phyloP scores from a whole-genome alignment of 176 grass and related monocot genomes.

The Alopecurus myosuroides region DNA sequence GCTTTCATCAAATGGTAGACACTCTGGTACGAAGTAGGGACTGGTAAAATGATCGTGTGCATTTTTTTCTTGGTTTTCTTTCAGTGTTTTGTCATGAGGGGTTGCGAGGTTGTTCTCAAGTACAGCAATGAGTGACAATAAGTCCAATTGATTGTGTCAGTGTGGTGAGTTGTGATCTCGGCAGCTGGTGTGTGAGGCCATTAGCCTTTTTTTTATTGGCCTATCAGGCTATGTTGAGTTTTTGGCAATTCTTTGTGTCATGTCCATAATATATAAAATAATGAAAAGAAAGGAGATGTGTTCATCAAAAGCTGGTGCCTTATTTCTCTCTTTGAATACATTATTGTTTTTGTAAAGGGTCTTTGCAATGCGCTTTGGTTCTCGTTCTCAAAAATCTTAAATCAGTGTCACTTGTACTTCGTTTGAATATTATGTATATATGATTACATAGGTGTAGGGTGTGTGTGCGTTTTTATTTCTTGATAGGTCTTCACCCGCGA shows the following conservation, averaged over 20 bases:
- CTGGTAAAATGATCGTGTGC: constrained; percentile 38
- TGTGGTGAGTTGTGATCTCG: constrained; percentile 65
- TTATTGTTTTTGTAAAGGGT: constrained; percentile 42
- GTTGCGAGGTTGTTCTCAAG: constrained; percentile 44
- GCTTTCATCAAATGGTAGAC: constrained; percentile 71
- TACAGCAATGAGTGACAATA: constrained; percentile 84
- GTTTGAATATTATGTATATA: constrained; percentile 9
- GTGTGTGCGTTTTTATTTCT: too few relatives aligned
- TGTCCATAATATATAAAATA: constrained; percentile 76
- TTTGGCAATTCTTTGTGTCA: constrained; percentile 48
- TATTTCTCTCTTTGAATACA: constrained; percentile 26
- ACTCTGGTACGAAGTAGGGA: constrained; percentile 52
- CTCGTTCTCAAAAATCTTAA: constrained; percentile 27
- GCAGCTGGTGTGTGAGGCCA: constrained; percentile 56
- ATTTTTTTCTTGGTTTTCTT: constrained; percentile 47
- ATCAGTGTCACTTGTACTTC: constrained; percentile 28
- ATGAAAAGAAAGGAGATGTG: constrained; percentile 61
- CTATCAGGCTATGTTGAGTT: constrained; percentile 55
- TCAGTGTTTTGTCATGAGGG: constrained; percentile 54
- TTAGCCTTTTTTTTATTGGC: constrained; percentile 52
- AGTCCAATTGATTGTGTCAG: constrained; percentile 70
- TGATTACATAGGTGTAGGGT: too few relatives aligned
- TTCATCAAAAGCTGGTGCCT: constrained; percentile 29
- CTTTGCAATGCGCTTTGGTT: constrained; percentile 18
- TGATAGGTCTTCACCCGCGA: too few relatives aligned